Conservation (phyloP, 2,329 filamentous ascomycete species). For the Aulographum hederae region DNA sequence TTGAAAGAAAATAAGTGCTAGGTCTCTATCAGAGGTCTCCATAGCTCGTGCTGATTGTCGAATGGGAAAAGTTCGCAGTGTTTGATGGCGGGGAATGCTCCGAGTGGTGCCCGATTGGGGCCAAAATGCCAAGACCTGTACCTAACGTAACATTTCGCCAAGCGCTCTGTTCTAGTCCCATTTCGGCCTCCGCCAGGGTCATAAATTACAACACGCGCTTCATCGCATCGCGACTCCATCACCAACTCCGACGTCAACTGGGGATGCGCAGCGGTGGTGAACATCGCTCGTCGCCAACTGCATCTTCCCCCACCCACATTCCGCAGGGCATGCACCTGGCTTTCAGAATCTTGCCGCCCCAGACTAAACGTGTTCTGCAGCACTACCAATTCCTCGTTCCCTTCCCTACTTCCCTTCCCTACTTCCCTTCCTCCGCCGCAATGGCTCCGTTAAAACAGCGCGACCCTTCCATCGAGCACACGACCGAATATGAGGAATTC, state of each 20-base stretch:
- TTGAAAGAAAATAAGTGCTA: too few relatives aligned
- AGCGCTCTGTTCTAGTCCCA: too few relatives aligned
- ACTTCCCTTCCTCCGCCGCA: not conserved
- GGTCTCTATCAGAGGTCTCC: too few relatives aligned
- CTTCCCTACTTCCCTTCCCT: not conserved
- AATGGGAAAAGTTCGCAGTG: too few relatives aligned
- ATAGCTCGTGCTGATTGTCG: too few relatives aligned
- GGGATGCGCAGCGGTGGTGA: not conserved
- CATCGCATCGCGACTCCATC: too few relatives aligned
- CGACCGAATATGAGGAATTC: constrained; percentile 58
- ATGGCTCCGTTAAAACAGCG: not conserved
- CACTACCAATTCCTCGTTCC: not conserved
- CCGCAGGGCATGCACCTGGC: not conserved
- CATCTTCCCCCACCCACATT: not conserved
- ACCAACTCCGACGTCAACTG: not conserved
- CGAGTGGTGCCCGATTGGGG: too few relatives aligned
- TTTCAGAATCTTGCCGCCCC: not conserved
- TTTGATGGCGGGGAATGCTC: too few relatives aligned
- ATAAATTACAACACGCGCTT: too few relatives aligned
- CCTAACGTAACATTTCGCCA: too few relatives aligned
- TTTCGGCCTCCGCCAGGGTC: too few relatives aligned
- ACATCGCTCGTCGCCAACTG: not conserved
- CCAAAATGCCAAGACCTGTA: too few relatives aligned
- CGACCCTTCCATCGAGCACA: constrained; percentile 20
- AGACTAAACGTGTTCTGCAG: not conserved